Evolutionary conservation across 352 stramenopile species (phyloP), one percentile per base, ranked within the genome.

Genomic region (Phytophthora pisi): DNA sequence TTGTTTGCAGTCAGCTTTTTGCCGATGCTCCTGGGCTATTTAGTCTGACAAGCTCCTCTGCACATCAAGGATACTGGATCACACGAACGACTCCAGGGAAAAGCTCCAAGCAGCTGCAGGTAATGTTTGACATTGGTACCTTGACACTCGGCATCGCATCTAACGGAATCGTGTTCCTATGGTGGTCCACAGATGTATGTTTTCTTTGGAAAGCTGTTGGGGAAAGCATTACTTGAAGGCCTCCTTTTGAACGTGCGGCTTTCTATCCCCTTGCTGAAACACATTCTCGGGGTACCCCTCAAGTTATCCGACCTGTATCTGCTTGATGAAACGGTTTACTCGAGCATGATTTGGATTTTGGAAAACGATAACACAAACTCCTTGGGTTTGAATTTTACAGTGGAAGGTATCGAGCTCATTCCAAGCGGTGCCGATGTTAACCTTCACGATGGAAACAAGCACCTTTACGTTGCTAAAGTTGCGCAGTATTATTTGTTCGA

Each of bases 401-500:
- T 93, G 10, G 78, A 89, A 42, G 71, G 68, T 18, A 55, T 73
- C n/a, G 79, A 92, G 23, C 64, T 96, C 16, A 82, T 93, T 56
- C 79, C 78, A n/a, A 77, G 77, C 26, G 88, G 88, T 15, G 36
- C 74, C 0, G 61, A 87, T 5, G 77, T 89, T 4, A 13, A 61
- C 16, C 85, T 99, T 2, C 97, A 91, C 16, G 96, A 98, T 51
- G 86, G 92, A 30, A 99, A 99, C 86, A 96, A 99, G 57, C 81
- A 92, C 1, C 79, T 97, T 61, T 99, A 98, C 70, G 79, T 99
- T 15, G 78, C 89, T 9, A 89, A 91, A 24, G 88, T 95, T 45
- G 77, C 98, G 49, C 97, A 98, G 62, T 99, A 99, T 76, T 97
- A 97, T 65, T 66, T 99, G 24, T 93, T 99, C 62, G 96, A 96